Conservation (phyloP, 495 filamentous ascomycete species). For the Cenococcum geophilum region DNA sequence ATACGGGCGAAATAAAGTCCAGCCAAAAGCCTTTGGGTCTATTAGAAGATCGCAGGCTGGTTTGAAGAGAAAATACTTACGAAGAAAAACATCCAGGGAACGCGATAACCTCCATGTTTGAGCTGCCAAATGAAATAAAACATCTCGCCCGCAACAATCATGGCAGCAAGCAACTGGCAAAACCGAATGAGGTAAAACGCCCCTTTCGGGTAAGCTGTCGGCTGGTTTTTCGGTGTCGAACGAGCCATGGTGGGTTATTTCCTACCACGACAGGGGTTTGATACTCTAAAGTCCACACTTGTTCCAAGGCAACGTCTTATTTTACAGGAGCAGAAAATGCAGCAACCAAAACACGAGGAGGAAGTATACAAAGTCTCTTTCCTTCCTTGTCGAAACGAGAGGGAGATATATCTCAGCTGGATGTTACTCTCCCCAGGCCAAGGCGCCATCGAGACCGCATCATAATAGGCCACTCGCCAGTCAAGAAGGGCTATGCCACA, state of each 20-base stretch:
- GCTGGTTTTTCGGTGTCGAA: not conserved
- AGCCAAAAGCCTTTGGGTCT: not conserved
- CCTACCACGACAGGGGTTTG: not conserved
- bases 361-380: not conserved
- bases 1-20: not conserved
- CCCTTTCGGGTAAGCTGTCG: conserved; percentile 6
- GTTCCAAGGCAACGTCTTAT: too few species aligned
- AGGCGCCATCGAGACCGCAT: not conserved
- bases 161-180: conserved; percentile 5
- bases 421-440: not conserved
- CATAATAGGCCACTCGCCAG: not conserved
- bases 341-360: too few species aligned
- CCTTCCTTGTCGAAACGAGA: not conserved
- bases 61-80: not conserved
- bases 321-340: too few species aligned
- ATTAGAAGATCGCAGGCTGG: not conserved
- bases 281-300: not conserved
- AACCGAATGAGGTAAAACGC: conserved; percentile 1
- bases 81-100: conserved; percentile 8
- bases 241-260: not conserved
- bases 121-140: conserved; percentile 10
- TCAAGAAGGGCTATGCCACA: not conserved
- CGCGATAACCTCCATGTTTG: not conserved
- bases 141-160: conserved; percentile 7
- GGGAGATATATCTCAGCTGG: not conserved